phyloP scores from a whole-genome alignment of 805 yeast genomes.

The Monosporozyma unispora region DNA sequence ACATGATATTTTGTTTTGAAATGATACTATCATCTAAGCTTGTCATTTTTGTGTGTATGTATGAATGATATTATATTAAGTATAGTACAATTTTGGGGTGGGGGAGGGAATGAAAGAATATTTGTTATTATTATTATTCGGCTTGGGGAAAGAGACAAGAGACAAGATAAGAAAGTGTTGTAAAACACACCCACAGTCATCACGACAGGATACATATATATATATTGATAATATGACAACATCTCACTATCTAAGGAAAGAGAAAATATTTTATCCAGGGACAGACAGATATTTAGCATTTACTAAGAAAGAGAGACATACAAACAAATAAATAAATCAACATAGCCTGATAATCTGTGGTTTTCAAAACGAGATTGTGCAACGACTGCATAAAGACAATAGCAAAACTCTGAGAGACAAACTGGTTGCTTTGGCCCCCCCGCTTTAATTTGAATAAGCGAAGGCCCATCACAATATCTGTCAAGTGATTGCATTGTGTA shows the following conservation, averaged over 20 bases:
- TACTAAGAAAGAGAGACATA: background rate
- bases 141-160: background rate
- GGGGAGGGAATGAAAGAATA: background rate
- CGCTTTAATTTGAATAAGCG: background rate
- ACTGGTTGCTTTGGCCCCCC: too few relatives aligned
- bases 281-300: background rate
- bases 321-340: background rate
- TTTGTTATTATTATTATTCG: background rate
- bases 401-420: too few relatives aligned
- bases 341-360: background rate
- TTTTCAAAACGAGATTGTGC: too few relatives aligned
- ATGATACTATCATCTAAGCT: constrained; percentile 28
- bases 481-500: background rate
- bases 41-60: constrained; percentile 11
- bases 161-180: too few relatives aligned
- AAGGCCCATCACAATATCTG: background rate
- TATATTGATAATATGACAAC: too few relatives aligned
- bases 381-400: too few relatives aligned
- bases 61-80: background rate
- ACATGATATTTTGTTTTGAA: constrained; percentile 22
- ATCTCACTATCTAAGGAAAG: background rate
- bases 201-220: background rate
- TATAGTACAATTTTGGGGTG: background rate
- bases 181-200: background rate
- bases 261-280: background rate